Conservation (phyloP, 2,329 filamentous ascomycete species). For the Domatiomyces globalis region DNA sequence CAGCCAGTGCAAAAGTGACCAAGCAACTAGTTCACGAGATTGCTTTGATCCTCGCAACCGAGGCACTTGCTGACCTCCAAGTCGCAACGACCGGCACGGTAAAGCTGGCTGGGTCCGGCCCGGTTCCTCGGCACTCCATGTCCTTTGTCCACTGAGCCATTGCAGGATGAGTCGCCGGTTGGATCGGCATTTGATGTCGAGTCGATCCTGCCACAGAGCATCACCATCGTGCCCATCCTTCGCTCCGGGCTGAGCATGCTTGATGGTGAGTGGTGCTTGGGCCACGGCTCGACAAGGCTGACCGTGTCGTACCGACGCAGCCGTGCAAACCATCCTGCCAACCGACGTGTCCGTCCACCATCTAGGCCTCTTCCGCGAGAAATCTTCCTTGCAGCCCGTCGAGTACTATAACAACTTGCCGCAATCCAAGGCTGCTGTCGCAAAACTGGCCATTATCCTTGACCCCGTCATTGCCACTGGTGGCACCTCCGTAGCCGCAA, state of each 20-base stretch:
- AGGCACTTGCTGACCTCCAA: constrained; percentile 56
- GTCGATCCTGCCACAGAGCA: constrained; percentile 46
- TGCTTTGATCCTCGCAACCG: constrained; percentile 62
- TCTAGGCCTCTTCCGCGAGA: constrained; percentile 86
- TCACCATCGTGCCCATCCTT: constrained; percentile 84
- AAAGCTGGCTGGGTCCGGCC: constrained; percentile 22
- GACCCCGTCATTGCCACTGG: constrained; percentile 92
- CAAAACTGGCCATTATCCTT: constrained; percentile 63
- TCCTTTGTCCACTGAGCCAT: constrained; percentile 3
- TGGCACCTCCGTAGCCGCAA: constrained; percentile 75
- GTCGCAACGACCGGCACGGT: constrained; percentile 49
- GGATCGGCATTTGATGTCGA: constrained; percentile 60
- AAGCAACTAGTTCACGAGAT: constrained; percentile 78
- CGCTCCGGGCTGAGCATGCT: constrained; percentile 85
- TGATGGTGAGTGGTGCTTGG: constrained; percentile 42
- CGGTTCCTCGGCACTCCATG: background rate
- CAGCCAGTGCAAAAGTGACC: constrained; percentile 57
- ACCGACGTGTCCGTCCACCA: constrained; percentile 72
- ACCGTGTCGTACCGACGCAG: constrained; percentile 27
- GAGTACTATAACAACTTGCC: constrained; percentile 98
- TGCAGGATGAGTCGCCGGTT: constrained; percentile 62
- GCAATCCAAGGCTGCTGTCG: constrained; percentile 20
- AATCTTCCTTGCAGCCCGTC: constrained; percentile 70
- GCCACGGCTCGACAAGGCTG: background rate
- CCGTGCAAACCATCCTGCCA: constrained; percentile 71